A percentile compares a stretch with the other conserved stretches of the same genome.
These are phyloP conservation scores for Corymbia maculata DNA, from an alignment of 345 rosid species.

Conservation along the genomic window DNA sequence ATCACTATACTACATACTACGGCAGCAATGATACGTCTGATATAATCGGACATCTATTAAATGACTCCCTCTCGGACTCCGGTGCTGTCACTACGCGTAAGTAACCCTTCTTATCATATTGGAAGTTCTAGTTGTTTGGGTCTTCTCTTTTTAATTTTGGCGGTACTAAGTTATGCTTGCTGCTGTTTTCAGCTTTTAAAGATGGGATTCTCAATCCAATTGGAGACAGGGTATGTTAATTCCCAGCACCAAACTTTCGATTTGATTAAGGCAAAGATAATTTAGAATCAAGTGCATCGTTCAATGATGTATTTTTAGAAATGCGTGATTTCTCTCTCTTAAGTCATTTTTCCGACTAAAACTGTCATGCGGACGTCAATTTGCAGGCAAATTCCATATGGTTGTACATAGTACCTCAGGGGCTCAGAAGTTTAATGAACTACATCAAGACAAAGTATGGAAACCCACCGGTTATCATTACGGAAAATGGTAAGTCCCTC, in stretches of 20 bases:
- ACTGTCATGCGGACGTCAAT: neutral
- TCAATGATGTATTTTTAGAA: neutral
- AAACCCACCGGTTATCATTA: constrained; percentile 45
- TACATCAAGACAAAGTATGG: constrained; percentile 56
- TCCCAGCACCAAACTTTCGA: neutral
- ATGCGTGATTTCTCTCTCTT: neutral
- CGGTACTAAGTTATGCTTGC: neutral
- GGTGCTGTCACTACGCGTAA: constrained; percentile 77
- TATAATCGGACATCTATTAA: constrained; percentile 27
- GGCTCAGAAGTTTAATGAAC: constrained; percentile 63
- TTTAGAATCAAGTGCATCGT: neutral
- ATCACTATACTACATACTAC: constrained; percentile 86
- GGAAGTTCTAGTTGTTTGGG: neutral
- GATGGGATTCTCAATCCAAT: constrained; percentile 24
- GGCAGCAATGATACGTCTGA: constrained; percentile 27
- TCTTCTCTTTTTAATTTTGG: neutral
- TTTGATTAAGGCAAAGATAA: neutral
- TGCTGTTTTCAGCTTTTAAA: constrained; percentile 48
- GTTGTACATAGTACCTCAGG: constrained; percentile 59
- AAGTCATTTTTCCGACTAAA: neutral
- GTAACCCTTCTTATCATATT: neutral
- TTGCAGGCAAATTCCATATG: constrained; percentile 62
- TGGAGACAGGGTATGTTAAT: constrained; percentile 56
- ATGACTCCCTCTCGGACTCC: constrained; percentile 71
- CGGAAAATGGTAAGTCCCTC: constrained; percentile 46